phyloP scores from a whole-genome alignment of 1,284 basidiomycete species.

The Hypsizygus ulmarius region DNA sequence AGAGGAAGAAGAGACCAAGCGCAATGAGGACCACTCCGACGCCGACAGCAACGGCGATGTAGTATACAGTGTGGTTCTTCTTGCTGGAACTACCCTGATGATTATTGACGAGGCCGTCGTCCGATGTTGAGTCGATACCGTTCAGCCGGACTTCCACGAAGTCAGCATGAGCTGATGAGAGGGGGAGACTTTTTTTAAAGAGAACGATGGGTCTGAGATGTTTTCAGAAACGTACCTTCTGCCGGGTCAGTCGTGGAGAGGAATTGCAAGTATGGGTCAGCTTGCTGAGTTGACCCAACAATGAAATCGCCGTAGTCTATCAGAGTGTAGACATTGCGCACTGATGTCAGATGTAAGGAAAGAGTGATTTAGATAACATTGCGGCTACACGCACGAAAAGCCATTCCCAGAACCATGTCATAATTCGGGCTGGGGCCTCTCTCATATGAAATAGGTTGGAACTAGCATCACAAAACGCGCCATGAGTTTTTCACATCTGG shows the following conservation, averaged over 20 bases:
- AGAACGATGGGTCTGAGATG: constrained; percentile 1
- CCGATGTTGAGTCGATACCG: constrained; percentile 44
- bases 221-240: constrained; percentile 27
- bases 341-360: constrained; percentile 24
- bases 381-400: constrained; percentile 43
- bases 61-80: constrained; percentile 14
- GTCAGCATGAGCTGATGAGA: constrained; percentile 39
- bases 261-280: constrained; percentile 58
- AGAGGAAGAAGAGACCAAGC: constrained; percentile 17
- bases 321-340: constrained; percentile 55
- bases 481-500: not conserved
- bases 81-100: constrained; percentile 4
- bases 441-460: constrained; percentile 46
- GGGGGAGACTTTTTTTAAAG: constrained; percentile 20
- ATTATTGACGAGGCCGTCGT: constrained; percentile 19
- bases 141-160: constrained; percentile 51
- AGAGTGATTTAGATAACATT: not conserved
- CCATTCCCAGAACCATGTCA: constrained; percentile 53
- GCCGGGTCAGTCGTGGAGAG: constrained; percentile 47
- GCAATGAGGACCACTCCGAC: constrained; percentile 12
- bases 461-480: constrained; percentile 30
- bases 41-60: constrained; percentile 16
- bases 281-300: constrained; percentile 33
- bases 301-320: constrained; percentile 63
- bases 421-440: constrained; percentile 33